Base-by-base conservation (phyloP, 176 grass and related monocot species). In the Elaeis guineensis region DNA sequence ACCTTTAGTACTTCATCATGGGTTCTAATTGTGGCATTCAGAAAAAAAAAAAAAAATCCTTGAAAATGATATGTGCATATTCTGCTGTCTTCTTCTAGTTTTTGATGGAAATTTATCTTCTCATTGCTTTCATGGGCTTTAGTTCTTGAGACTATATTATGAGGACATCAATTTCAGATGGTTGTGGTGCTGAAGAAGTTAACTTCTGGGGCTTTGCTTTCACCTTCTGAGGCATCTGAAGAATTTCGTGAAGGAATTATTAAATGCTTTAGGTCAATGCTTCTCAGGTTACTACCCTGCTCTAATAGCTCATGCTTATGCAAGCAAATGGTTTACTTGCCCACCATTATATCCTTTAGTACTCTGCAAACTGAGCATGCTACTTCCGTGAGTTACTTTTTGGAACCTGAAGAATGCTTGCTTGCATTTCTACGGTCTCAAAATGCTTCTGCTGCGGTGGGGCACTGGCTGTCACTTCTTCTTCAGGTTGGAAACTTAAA, bases 391-490 rank as follows among this genome's bases (percentile, higher is more conserved):
- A 83, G 59, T 21, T 25, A 78, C 16, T 55, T 17, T 49, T 68
- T 16, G 35, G 76, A 76, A 63, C 69, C 66, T 61, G 72, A 85
- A 61, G 92, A 82, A 74, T 97, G 93, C 67, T 75, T 89, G 73
- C 69, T 91, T 78, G 78, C 83, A 71, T 97, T 97, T 65, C 78
- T 97, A 49, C 76, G 54, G 71, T 97, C 93, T 2, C 81, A 76
- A 60, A 77, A 81, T 76, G 93, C 93, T 78, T 89, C 93, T 72
- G 78, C 93, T 78, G 84, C 76, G 29, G 81, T 91, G 6, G 93
- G 87, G 32, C 87, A 97, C 51, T 97, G 87, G 87, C 69, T 97
- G 32, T 97, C 87, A 52, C 84, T 89, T 72, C 84, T 97, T 85
- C 79, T 91, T 28, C 87, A 88, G 71, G 92, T 97, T 85, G 30